Conservation (phyloP, 2,329 filamentous ascomycete genomes). For the Cytospora chrysosperma region DNA sequence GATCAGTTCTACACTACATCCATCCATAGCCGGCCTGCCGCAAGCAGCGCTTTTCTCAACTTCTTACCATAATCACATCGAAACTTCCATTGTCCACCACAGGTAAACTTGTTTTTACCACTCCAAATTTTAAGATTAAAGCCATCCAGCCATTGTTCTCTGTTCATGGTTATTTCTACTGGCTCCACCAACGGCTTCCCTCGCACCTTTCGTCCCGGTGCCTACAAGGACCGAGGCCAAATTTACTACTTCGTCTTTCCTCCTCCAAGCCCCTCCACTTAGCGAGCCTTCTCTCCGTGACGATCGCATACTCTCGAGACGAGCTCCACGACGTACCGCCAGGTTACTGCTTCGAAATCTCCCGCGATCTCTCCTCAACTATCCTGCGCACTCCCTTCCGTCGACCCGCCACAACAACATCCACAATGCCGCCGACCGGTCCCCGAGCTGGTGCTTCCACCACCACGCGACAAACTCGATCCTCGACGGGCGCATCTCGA, state of each 20-base stretch:
- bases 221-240: conserved; percentile 13
- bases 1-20: not conserved
- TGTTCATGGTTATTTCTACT: not conserved
- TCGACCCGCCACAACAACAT: not conserved
- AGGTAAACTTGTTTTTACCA: not conserved
- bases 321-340: not conserved
- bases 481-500: conserved; percentile 8
- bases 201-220: not conserved
- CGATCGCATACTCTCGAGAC: not conserved
- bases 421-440: conserved; percentile 32
- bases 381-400: not conserved
- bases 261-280: not conserved
- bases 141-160: not conserved
- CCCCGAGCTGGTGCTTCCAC: conserved; percentile 23
- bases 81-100: conserved; percentile 4
- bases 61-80: not conserved
- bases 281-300: not conserved
- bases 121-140: not conserved
- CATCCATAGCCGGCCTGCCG: conserved; percentile 15
- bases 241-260: conserved; percentile 3
- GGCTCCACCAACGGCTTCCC: not conserved
- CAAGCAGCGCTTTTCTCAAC: conserved; percentile 6
- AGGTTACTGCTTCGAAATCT: not conserved
- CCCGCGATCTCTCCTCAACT: not conserved
- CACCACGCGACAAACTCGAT: conserved; percentile 22